Base-by-base conservation (phyloP, 257 asterid species). In the Eucommia ulmoides region DNA sequence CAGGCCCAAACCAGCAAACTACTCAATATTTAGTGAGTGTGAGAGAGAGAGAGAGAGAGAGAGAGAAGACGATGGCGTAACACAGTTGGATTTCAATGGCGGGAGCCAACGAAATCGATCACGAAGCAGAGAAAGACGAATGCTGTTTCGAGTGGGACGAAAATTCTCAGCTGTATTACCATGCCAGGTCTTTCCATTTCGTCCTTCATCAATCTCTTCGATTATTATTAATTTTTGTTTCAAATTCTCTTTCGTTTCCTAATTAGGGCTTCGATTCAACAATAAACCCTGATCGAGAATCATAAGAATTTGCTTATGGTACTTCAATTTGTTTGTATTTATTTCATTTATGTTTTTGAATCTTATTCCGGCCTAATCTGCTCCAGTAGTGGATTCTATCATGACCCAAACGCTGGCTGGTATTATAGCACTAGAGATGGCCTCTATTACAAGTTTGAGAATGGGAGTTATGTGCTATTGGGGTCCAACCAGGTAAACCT, bases 381-480 rank as follows among this genome's bases (percentile, higher is more conserved):
- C 53, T 72, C 64, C 86, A 89, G 98, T 71, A 57, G 93, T 67
- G 96, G 98, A 22, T 83, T 89, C 75, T 89, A 89, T 72, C 88
- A 80, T 52, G 92, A 79, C 46, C 96, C 93, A 24, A 49, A 67
- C 50, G 98, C 75, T 8, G 93, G 84, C 5, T 85, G 98, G 98
- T 89, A 89, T 65, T 89, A 85, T 50, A 85, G 80, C 77, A 71
- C 73, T 65, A 63, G 58, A 50, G 96, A 89, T 70, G 93, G 94
- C 46, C 77, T 66, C 42, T 89, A 85, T 59, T 89, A 89, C 81
- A 80, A 72, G 61, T 89, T 76, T 58, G 96, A 85, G 72, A 72
- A 78, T 68, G 98, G 93, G 60, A 80, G 76, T 41, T 89, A 85
- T 69, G 86, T 85, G 56, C 86, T 65, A 51, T 72, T 82, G 14